These are phyloP conservation scores for Usnea hakonensis DNA, from an alignment of 495 filamentous ascomycete genomes.

Conservation along the genomic window DNA sequence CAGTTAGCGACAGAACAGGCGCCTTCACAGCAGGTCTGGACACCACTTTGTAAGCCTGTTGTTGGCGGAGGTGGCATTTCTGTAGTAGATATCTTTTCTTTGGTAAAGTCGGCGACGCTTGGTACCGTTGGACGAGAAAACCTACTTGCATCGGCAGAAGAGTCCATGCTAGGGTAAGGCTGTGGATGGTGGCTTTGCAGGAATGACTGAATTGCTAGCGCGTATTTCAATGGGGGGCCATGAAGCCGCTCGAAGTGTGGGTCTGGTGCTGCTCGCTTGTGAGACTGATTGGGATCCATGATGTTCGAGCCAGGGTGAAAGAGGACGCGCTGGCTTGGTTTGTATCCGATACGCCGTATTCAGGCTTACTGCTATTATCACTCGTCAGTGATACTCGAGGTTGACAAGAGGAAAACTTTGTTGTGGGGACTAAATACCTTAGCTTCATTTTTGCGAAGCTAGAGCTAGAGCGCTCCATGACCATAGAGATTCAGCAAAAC, in stretches of 20 bases:
- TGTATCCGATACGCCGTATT: too few species aligned
- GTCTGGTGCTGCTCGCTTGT: neutral
- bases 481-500: neutral
- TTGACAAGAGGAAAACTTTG: neutral
- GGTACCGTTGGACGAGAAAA: neutral
- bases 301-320: neutral
- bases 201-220: neutral
- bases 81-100: neutral
- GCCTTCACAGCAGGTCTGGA: neutral
- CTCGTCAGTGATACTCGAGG: neutral
- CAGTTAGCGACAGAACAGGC: constrained; percentile 2
- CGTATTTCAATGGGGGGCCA: neutral
- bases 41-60: neutral
- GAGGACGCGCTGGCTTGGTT: too few species aligned
- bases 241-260: neutral
- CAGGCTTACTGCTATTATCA: neutral
- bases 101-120: neutral
- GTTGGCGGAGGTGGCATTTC: neutral
- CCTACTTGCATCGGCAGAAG: neutral
- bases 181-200: neutral
- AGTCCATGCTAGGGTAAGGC: neutral
- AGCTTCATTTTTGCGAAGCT: neutral
- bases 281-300: neutral
- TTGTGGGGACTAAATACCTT: neutral
- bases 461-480: neutral